Base-by-base conservation (phyloP, 1,284 basidiomycete genomes). In the Polyporus tsugae region DNA sequence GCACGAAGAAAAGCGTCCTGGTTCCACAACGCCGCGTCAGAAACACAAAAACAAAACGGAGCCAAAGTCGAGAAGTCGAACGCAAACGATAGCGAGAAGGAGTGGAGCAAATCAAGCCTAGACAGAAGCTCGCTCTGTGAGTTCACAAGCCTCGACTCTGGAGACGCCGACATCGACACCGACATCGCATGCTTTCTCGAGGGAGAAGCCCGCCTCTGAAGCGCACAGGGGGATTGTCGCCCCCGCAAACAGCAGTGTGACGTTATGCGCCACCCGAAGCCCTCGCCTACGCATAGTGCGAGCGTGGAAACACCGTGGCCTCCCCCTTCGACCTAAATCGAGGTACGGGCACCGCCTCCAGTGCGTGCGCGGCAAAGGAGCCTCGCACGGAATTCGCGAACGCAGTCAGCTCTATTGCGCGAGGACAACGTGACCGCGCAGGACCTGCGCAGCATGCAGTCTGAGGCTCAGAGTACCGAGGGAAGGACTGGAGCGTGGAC, bases 331-430 rank as follows among this genome's bases (percentile, higher is more conserved):
- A 60, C 49, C 38, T 38, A 38, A 42, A 22, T 39, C 22, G n/a
- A 38, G 38, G 25, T 11, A 22, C 25, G 22, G 22, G 58, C 36
- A 41, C 13, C 36, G 6, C 36, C 7, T 9, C 58, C 38, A 5
- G 36, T 22, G 22, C 19, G 9, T 60, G 13, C 22, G 22, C 58
- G 58, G 58, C 58, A 41, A 60, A 29, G 39, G 66, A 61, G 61
- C 52, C 35, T 70, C 38, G 64, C 52, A 59, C 69, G 66, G 69
- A 25, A 70, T 67, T 68, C 66, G 69, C 69, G 69, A 68, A 70
- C 64, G 39, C 57, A 13, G 22, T 41, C 44, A 44, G 36, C 38
- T 57, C 19, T 65, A 64, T 62, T 55, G 42, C 42, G 5, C 39
- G 13, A 42, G 58, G 58, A n/a, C 17, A 63, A 52, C 62, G 62